phyloP scores from a whole-genome alignment of 306 rosid genomes.

The Argentina anserina region DNA sequence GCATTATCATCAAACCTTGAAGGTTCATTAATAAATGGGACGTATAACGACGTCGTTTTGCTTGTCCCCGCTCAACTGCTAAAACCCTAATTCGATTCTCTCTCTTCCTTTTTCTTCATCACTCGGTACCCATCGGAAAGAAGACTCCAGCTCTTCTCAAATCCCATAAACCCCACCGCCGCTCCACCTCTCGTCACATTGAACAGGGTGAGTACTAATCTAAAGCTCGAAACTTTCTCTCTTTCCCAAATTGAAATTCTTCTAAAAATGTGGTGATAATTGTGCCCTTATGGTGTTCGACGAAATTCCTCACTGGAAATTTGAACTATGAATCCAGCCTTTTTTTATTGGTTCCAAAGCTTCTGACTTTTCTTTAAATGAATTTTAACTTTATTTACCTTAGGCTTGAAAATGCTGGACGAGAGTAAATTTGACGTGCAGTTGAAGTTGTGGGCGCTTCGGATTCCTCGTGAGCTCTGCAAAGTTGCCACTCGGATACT shows the following conservation, averaged over 20 bases:
- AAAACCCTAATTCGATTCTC: too few relatives aligned
- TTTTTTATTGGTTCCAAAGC: background rate
- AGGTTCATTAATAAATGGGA: too few relatives aligned
- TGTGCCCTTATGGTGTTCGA: background rate
- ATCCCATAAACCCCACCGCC: too few relatives aligned
- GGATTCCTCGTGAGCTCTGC: constrained; percentile 87
- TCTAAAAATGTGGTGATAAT: background rate
- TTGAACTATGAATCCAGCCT: background rate
- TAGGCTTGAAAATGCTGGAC: constrained; percentile 43
- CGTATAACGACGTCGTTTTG: too few relatives aligned
- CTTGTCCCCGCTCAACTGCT: too few relatives aligned
- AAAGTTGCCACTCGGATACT: constrained; percentile 64
- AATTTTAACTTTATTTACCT: background rate
- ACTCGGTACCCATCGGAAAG: too few relatives aligned
- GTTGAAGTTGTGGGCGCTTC: constrained; percentile 68
- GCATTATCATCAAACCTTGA: too few relatives aligned
- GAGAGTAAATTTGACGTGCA: constrained; percentile 65
- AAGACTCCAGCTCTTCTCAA: too few relatives aligned
- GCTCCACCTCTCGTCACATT: background rate
- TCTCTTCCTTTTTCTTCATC: too few relatives aligned
- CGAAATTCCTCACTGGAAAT: background rate
- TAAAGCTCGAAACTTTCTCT: background rate
- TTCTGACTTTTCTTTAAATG: background rate
- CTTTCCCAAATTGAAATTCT: background rate
- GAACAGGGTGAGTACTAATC: background rate